These are phyloP conservation scores for Lyophyllum atratum DNA, from an alignment of 768 basidiomycete species.

Conservation along the genomic window DNA sequence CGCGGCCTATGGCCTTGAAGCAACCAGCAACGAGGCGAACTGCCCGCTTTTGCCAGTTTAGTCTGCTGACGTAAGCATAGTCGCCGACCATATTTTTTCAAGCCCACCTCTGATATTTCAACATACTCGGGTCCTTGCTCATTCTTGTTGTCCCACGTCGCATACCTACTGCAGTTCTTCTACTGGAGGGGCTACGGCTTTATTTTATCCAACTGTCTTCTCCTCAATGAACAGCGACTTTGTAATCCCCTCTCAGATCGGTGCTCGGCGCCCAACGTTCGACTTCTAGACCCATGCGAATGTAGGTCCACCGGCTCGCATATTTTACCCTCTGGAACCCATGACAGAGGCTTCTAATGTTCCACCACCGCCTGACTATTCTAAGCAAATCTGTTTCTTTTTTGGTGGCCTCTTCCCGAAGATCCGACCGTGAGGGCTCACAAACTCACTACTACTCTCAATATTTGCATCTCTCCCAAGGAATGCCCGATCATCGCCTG, in stretches of 20 bases:
- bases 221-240: not conserved
- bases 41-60: not conserved
- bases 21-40: not conserved
- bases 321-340: not conserved
- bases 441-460: not conserved
- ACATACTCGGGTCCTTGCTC: not conserved
- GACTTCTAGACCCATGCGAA: not conserved
- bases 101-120: constrained; percentile 6
- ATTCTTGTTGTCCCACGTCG: not conserved
- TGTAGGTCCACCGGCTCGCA: not conserved
- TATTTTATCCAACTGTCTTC: not conserved
- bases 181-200: not conserved
- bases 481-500: constrained; percentile 6
- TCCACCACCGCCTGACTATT: not conserved
- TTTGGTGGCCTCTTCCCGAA: not conserved
- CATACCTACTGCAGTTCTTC: too few species aligned
- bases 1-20: not conserved
- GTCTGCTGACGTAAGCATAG: constrained; percentile 21
- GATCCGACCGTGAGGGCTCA: not conserved
- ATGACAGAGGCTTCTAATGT: not conserved
- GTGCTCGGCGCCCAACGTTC: too few species aligned
- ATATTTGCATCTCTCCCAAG: not conserved
- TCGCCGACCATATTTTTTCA: constrained; percentile 25
- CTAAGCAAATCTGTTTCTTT: not conserved
- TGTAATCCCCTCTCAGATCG: not conserved